These are phyloP conservation scores for slime mould (Dictyostelium discoideum) DNA, from an alignment of 78 protist species.

Conservation along the genomic window dicty_2.7 NC_007088.5:2902501-2903000, in stretches of 20 bases:
- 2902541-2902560: not conserved
- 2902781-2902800: slow-evolving; percentile 57
- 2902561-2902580: not conserved
- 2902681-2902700: slow-evolving; percentile 15
- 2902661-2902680: not conserved
- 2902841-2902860: not conserved
- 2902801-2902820: slow-evolving; percentile 64
- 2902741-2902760: not conserved
- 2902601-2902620: not conserved
- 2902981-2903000: not conserved
- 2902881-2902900: slow-evolving; percentile 48
- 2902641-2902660: not conserved
- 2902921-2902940: not conserved
- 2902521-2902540: too few species aligned
- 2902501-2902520: too few species aligned
- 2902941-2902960: not conserved
- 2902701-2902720: slow-evolving; percentile 49
- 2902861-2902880: slow-evolving; percentile 49
- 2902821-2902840: slow-evolving; percentile 6
- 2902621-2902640: not conserved
- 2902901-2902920: slow-evolving; percentile 2
- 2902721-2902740: slow-evolving; percentile 62
- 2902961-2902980: not conserved
- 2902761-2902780: slow-evolving; percentile 11
- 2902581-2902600: not conserved